Conservation (phyloP, 331 rosid species). For the Quercus lobata region DNA sequence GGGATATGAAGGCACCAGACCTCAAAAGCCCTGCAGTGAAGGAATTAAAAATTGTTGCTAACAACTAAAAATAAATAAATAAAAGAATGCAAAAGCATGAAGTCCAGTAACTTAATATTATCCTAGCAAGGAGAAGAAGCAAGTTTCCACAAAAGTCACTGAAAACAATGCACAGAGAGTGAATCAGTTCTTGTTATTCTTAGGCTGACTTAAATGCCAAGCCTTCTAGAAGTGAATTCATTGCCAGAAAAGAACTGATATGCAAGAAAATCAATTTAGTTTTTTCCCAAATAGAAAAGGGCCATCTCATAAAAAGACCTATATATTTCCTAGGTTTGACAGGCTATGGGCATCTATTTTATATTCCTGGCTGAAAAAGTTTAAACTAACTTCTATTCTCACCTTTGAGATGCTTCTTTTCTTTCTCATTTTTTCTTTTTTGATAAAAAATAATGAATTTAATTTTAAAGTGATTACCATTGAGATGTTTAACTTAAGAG, state of each 20-base stretch:
- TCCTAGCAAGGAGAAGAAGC: constrained; percentile 17
- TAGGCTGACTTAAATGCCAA: background rate
- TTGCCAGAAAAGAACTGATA: background rate
- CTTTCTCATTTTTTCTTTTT: no score
- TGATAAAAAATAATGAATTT: no score
- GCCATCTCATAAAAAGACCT: background rate
- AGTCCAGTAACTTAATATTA: constrained; percentile 1
- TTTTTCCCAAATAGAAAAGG: background rate
- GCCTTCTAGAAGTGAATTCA: background rate
- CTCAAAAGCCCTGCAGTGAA: constrained; percentile 69
- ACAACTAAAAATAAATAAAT: background rate
- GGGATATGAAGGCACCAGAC: constrained; percentile 94
- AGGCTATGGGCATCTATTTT: background rate
- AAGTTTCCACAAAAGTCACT: background rate
- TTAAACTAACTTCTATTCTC: background rate
- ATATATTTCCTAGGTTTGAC: background rate
- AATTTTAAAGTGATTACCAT: no score
- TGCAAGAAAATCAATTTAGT: background rate
- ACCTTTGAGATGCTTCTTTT: no score
- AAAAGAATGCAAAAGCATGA: background rate
- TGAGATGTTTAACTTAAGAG: background rate
- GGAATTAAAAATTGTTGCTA: constrained; percentile 1
- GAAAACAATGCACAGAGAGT: background rate
- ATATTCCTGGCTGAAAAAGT: background rate
- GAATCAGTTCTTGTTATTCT: no score